Conservation (phyloP, 2,329 filamentous ascomycete species). For the Botrytis fragariae region DNA sequence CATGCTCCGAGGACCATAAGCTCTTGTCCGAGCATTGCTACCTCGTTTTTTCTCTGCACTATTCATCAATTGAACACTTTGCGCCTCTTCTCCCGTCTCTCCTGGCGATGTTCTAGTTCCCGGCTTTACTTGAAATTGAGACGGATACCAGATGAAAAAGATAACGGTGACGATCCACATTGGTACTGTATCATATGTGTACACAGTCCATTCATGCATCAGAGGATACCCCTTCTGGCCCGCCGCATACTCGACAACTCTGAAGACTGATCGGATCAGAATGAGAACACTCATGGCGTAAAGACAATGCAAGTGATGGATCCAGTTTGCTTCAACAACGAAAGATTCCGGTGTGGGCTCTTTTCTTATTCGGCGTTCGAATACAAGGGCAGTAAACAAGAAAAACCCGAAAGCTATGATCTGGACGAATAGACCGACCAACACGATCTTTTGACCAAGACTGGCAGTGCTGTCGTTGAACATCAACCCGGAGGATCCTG, state of each 20-base stretch:
- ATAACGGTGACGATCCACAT: conserved; percentile 43
- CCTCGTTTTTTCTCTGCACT: background rate
- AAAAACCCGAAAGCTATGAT: conserved; percentile 58
- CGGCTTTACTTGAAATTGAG: background rate
- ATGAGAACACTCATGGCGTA: conserved; percentile 47
- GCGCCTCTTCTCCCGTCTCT: background rate
- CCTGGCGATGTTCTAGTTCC: background rate
- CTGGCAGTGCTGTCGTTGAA: background rate
- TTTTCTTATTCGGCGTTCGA: conserved; percentile 25
- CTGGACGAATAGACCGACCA: conserved; percentile 56
- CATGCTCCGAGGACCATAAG: background rate
- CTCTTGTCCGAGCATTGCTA: background rate
- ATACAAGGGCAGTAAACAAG: conserved; percentile 43
- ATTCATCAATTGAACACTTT: background rate
- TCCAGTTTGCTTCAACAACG: conserved; percentile 30
- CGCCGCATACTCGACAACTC: conserved; percentile 48
- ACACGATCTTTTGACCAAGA: conserved; percentile 51
- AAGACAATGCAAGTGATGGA: conserved; percentile 42
- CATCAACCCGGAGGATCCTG: conserved; percentile 26
- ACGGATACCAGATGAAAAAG: conserved; percentile 26
- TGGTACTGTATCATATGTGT: conserved; percentile 45
- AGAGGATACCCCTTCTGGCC: conserved; percentile 41
- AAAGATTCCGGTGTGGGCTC: conserved; percentile 24
- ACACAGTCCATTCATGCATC: conserved; percentile 41
- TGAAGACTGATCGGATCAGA: conserved; percentile 46